These are phyloP conservation scores for Diplodia sapinea DNA, from an alignment of 2,329 filamentous ascomycete genomes.

Conservation along the genomic window DNA sequence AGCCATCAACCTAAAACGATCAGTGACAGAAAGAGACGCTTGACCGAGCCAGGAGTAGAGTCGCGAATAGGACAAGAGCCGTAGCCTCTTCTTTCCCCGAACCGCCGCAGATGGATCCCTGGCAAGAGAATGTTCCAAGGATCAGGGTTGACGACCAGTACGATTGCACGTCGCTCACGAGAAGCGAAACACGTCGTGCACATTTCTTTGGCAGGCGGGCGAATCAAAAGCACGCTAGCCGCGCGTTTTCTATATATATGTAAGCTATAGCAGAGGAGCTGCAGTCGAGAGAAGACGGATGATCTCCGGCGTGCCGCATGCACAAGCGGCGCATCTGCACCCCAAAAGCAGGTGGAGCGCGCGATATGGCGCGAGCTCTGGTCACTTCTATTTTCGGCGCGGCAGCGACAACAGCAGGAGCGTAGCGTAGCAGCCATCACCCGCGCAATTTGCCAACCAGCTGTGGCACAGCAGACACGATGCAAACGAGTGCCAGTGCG, in stretches of 20 bases:
- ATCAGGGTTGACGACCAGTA: not conserved
- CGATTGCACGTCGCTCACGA: conserved; percentile 4
- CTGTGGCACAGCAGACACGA: conserved; percentile 5
- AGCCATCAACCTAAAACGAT: conserved; percentile 25
- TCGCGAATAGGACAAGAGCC: not conserved
- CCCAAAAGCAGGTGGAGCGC: conserved; percentile 3
- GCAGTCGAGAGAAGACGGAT: not conserved
- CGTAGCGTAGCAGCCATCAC: too few species aligned
- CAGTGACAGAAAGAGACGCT: not conserved
- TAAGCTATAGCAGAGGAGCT: not conserved
- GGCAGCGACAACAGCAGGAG: too few species aligned
- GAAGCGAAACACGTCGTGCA: not conserved
- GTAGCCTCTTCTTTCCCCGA: not conserved
- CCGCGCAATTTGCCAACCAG: not conserved
- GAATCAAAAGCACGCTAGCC: not conserved
- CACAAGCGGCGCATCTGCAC: conserved; percentile 6
- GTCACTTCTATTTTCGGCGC: too few species aligned
- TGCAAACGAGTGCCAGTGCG: not conserved
- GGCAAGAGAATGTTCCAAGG: not conserved
- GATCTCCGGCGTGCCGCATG: not conserved
- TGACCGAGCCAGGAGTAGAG: not conserved
- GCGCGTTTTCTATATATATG: conserved; percentile 23
- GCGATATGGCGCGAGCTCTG: not conserved
- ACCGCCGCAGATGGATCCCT: not conserved
- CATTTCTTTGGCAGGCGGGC: not conserved